A percentile compares a stretch with the other conserved stretches of the same genome.
phyloP scores from a whole-genome alignment of 768 basidiomycete genomes.

The Lentinula lateritia region DNA sequence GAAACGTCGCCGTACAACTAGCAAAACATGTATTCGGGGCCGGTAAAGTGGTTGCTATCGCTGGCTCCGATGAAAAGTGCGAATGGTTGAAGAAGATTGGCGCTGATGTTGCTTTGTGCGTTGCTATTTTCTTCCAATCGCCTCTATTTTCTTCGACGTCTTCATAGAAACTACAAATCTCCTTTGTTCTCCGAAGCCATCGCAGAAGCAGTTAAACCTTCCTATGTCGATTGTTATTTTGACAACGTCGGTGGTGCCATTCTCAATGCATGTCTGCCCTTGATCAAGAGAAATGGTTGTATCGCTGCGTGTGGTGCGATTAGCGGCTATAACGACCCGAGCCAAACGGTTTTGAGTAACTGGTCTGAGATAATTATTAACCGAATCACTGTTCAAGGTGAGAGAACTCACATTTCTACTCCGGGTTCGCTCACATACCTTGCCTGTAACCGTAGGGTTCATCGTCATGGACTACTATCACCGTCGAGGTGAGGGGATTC shows the following conservation, averaged over 20 bases:
- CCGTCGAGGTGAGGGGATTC: background rate
- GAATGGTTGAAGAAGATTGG: slow-evolving; percentile 3
- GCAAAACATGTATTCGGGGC: slow-evolving; percentile 1
- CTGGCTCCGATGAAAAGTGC: slow-evolving; percentile 2
- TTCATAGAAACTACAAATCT: background rate
- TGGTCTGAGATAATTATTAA: background rate
- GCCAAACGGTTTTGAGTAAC: background rate
- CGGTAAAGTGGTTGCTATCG: background rate
- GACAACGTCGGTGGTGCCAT: background rate
- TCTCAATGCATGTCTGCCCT: background rate
- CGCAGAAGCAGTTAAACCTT: background rate
- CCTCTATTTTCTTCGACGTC: no score
- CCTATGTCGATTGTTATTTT: slow-evolving; percentile 1
- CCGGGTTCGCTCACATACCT: background rate
- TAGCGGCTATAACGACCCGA: background rate
- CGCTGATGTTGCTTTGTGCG: background rate
- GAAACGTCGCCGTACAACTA: background rate
- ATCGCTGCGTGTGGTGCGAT: background rate
- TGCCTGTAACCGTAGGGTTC: background rate
- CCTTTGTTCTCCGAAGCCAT: background rate
- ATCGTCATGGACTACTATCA: background rate
- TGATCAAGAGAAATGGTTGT: background rate
- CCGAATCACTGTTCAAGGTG: background rate
- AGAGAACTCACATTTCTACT: background rate
- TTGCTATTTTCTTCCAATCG: background rate